Conservation (phyloP, 2,329 filamentous ascomycete species). For the Xylariales sp. region DNA sequence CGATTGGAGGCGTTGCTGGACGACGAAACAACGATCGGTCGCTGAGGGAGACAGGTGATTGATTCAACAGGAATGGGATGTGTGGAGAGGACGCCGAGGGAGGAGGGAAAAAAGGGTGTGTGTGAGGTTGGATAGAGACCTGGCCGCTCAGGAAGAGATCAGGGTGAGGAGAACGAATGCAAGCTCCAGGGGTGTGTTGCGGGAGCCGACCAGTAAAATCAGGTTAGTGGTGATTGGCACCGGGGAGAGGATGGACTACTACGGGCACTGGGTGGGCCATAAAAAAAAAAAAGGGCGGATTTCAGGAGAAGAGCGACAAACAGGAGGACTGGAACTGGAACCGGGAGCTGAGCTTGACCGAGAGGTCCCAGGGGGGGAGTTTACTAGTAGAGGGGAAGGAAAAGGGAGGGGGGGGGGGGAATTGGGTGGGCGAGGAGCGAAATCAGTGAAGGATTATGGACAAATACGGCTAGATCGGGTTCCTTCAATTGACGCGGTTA, state of each 20-base stretch:
- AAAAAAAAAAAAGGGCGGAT: neutral
- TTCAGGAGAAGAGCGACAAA: neutral
- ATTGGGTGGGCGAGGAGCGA: neutral
- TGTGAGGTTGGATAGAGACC: slow-evolving; percentile 22
- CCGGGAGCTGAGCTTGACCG: too few relatives aligned
- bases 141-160: slow-evolving; percentile 11
- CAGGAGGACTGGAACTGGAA: neutral
- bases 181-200: slow-evolving; percentile 22
- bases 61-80: too few relatives aligned
- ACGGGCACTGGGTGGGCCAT: too few relatives aligned
- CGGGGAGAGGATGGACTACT: slow-evolving; percentile 5
- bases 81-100: slow-evolving; percentile 21
- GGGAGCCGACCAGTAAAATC: slow-evolving; percentile 14
- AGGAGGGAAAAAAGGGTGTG: slow-evolving; percentile 18
- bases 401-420: neutral
- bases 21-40: slow-evolving; percentile 16
- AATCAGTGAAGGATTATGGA: neutral
- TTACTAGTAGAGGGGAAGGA: neutral
- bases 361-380: too few relatives aligned
- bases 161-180: slow-evolving; percentile 21
- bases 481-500: too few relatives aligned
- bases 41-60: slow-evolving; percentile 12
- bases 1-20: slow-evolving; percentile 8
- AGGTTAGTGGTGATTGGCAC: slow-evolving; percentile 10
- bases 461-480: neutral